These are phyloP conservation scores for Eutrema yunnanense DNA, from an alignment of 345 rosid species.

Conservation along the genomic window DNA sequence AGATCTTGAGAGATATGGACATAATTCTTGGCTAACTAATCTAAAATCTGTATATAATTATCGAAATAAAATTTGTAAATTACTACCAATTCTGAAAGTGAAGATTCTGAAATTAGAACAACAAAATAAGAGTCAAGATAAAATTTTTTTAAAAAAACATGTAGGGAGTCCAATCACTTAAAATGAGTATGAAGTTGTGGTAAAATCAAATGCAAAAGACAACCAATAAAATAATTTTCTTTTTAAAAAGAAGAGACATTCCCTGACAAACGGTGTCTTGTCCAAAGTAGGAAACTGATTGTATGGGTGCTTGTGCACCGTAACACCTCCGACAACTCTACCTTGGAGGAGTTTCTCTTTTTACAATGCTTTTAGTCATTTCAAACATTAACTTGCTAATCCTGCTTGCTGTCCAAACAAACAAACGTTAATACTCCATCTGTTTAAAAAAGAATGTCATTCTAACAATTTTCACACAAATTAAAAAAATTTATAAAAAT, in stretches of 20 bases:
- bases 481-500: no score
- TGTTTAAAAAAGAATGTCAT: no score
- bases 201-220: no score
- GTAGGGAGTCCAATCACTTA: neutral
- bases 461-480: no score
- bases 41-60: no score
- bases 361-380: neutral
- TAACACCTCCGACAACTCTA: neutral
- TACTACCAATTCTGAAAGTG: neutral
- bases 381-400: neutral
- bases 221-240: no score
- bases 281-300: conserved; percentile 10
- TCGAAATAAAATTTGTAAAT: no score
- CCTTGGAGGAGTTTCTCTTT: neutral
- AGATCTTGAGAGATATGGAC: no score
- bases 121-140: neutral
- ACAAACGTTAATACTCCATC: neutral
- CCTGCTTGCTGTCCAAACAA: neutral
- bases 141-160: neutral
- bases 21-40: no score
- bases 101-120: neutral
- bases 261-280: conserved; percentile 28
- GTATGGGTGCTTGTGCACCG: conserved; percentile 16
- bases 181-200: no score
- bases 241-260: conserved; percentile 13